Evolutionary conservation across 306 rosid genomes (phyloP).

Genomic region (Prunus armeniaca): DNA sequence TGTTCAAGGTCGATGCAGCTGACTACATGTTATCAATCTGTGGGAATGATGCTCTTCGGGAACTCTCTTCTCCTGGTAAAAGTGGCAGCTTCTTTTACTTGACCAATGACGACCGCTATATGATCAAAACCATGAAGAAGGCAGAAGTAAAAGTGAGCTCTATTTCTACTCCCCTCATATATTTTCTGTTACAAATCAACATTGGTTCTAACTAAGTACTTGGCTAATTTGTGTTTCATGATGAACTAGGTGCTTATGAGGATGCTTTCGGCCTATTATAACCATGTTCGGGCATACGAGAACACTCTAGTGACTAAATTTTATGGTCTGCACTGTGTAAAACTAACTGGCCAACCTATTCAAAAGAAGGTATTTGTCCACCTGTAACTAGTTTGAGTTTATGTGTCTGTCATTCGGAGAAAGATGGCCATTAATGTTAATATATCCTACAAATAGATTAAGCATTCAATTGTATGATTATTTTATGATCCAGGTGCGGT

Average conservation of each 20-base stretch:
- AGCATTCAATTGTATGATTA: not conserved
- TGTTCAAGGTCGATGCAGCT: slow-evolving; percentile 94
- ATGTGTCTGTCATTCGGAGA: too few relatives aligned
- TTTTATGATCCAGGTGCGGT: slow-evolving; percentile 58
- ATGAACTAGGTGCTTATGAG: slow-evolving; percentile 59
- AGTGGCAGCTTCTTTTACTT: slow-evolving; percentile 97
- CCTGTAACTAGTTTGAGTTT: not conserved
- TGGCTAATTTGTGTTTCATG: slow-evolving; percentile 4
- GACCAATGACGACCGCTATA: slow-evolving; percentile 91
- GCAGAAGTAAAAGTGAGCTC: slow-evolving; percentile 87
- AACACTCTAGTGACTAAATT: slow-evolving; percentile 73
- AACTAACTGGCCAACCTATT: slow-evolving; percentile 57
- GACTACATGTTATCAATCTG: slow-evolving; percentile 93
- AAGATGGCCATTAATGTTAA: too few relatives aligned
- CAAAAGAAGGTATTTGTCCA: slow-evolving; percentile 69
- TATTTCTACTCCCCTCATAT: not conserved
- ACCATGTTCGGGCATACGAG: slow-evolving; percentile 67
- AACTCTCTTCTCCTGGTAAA: slow-evolving; percentile 92
- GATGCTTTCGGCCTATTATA: slow-evolving; percentile 86
- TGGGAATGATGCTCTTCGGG: slow-evolving; percentile 88
- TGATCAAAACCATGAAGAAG: slow-evolving; percentile 92
- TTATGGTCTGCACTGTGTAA: slow-evolving; percentile 92
- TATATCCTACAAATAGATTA: too few relatives aligned
- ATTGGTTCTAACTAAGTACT: not conserved
- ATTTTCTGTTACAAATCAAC: slow-evolving; percentile 12